Percentiles rank a stretch among this genome's conserved stretches.
Conservation (phyloP, 176 grass and related monocot species). For the Cymbopogon citratus region DNA sequence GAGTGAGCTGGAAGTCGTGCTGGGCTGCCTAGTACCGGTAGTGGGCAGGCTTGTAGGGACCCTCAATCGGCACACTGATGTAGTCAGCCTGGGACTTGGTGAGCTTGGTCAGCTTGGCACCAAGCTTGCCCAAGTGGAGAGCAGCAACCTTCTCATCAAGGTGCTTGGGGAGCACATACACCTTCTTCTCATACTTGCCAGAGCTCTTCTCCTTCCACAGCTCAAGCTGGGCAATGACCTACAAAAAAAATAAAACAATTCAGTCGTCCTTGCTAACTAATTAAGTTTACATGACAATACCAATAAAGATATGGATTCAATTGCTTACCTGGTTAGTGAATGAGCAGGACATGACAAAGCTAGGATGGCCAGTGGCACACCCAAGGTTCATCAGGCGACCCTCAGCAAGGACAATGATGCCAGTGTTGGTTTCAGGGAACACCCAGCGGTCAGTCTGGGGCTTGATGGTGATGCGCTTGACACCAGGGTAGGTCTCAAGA, state of each 20-base stretch:
- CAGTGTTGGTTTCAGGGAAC: slow-evolving; percentile 82
- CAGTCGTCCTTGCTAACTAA: background rate
- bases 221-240: slow-evolving; percentile 97
- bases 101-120: slow-evolving; percentile 83
- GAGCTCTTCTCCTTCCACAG: slow-evolving; percentile 83
- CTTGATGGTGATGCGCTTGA: slow-evolving; percentile 98
- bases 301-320: background rate
- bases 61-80: slow-evolving; percentile 69
- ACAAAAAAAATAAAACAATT: slow-evolving; percentile 3
- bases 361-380: slow-evolving; percentile 90
- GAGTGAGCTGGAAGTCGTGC: slow-evolving; percentile 4
- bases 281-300: background rate
- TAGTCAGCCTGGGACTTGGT: slow-evolving; percentile 66
- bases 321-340: slow-evolving; percentile 93
- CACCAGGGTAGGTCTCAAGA: slow-evolving; percentile 87
- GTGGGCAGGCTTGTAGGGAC: slow-evolving; percentile 74
- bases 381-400: slow-evolving; percentile 97
- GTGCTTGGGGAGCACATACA: slow-evolving; percentile 92
- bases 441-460: slow-evolving; percentile 98
- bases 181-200: slow-evolving; percentile 98
- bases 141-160: slow-evolving; percentile 97
- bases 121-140: slow-evolving; percentile 87
- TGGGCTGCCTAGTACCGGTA: slow-evolving; percentile 72
- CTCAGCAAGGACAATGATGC: slow-evolving; percentile 95
- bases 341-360: slow-evolving; percentile 99